phyloP scores from a whole-genome alignment of 2,329 filamentous ascomycete species.

The Dactylellina leptospora region DNA sequence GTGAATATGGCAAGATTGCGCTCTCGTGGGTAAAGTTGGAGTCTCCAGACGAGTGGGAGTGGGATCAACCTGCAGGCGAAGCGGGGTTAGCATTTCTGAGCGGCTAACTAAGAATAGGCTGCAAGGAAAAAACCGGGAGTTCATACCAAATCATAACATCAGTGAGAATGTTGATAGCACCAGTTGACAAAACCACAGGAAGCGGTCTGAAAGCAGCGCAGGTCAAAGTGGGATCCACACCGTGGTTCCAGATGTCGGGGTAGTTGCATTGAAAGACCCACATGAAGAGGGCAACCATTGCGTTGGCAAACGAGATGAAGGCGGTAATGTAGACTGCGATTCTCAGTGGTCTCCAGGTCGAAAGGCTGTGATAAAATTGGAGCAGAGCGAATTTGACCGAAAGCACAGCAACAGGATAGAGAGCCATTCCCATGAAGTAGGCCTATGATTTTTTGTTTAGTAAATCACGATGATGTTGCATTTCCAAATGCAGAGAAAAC shows the following conservation, averaged over 20 bases:
- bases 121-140: slow-evolving; percentile 14
- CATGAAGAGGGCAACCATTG: slow-evolving; percentile 47
- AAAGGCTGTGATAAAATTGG: slow-evolving; percentile 44
- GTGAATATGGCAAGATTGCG: slow-evolving; percentile 50
- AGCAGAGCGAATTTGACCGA: slow-evolving; percentile 50
- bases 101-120: slow-evolving; percentile 24
- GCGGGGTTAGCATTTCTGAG: slow-evolving; percentile 33
- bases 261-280: slow-evolving; percentile 53
- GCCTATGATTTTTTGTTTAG: slow-evolving; percentile 18
- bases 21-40: slow-evolving; percentile 52
- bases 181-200: slow-evolving; percentile 41
- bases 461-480: background rate
- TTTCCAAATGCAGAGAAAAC: background rate
- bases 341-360: slow-evolving; percentile 50
- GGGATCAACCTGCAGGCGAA: slow-evolving; percentile 45
- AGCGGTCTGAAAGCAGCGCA: slow-evolving; percentile 24
- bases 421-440: slow-evolving; percentile 49
- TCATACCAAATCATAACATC: slow-evolving; percentile 52
- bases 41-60: slow-evolving; percentile 52
- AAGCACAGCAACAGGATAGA: slow-evolving; percentile 49
- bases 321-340: slow-evolving; percentile 44
- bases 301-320: slow-evolving; percentile 42
- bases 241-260: slow-evolving; percentile 46
- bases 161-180: slow-evolving; percentile 48
- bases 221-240: slow-evolving; percentile 43